Evolutionary conservation across 345 rosid genomes (phyloP), one percentile per base, ranked within the genome.

Genomic region (Eucalyptus sp.): DNA sequence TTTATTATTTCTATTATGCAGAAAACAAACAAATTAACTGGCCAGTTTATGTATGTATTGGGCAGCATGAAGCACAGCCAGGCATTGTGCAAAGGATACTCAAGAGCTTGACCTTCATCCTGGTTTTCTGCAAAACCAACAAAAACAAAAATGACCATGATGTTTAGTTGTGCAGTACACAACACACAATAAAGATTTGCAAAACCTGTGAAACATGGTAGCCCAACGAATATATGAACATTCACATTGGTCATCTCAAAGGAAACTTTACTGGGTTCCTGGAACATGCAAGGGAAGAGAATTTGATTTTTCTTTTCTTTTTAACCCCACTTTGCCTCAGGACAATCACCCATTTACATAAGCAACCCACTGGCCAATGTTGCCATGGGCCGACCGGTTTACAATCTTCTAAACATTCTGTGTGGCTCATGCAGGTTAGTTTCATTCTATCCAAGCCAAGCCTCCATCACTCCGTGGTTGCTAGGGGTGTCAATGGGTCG

Each of bases 51-150:
- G 76, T 60, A 54, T 4, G 10, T 8, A 43, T 31, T 13, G 20
- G 71, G 9, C n/a, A 48, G 18, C 24, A 33, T 79, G 44, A 33
- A 86, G 43, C 13, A 4, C 27, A 76, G 83, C 27, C 83, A 76
- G 83, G 83, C 48, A 76, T 76, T 20, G 22, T 76, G 83, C 5
- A 13, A 50, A 93, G 95, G 96, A 95, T 95, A 95, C 95, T 94
- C 93, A 95, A 90, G 86, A 94, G 88, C 92, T 94, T 94, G 87
- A 95, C 96, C 92, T 94, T 94, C 97, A 94, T 93, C 27, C 49
- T 90, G 88, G 87, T 90, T 79, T 66, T 90, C 94, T 92, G 91
- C 89, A 91, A 87, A 88, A 89, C 7, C 62, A 80, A 62, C 52
- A 86, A 86, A 86, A 18, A 33, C 64, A n/a, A 83, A 64, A 51